Conservation (phyloP, 306 rosid species). For the Fagus crenata region DNA sequence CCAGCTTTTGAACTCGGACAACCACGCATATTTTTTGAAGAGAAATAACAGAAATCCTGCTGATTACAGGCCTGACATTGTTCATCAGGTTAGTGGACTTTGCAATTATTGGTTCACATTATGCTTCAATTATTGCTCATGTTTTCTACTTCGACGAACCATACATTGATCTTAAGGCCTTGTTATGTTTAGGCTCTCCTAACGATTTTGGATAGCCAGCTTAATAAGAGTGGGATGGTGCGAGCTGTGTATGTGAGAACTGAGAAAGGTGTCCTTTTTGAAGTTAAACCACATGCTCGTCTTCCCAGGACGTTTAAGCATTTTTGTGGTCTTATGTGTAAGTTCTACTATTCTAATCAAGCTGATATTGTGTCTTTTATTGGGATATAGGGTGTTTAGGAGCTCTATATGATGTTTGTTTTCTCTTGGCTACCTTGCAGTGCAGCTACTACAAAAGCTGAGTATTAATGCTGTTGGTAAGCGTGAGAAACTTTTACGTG, state of each 20-base stretch:
- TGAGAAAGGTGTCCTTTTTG: conserved; percentile 43
- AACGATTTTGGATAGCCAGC: conserved; percentile 70
- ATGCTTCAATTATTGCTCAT: background rate
- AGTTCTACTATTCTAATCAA: conserved; percentile 31
- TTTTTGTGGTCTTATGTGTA: conserved; percentile 77
- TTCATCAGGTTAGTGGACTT: too few species aligned
- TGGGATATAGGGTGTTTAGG: background rate
- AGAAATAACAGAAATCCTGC: conserved; percentile 38
- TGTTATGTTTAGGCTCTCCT: conserved; percentile 62
- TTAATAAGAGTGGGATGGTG: conserved; percentile 81
- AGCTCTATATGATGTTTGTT: conserved; percentile 14
- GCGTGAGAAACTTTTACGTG: conserved; percentile 24
- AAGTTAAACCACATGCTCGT: conserved; percentile 74
- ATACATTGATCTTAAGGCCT: background rate
- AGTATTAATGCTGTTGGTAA: conserved; percentile 71
- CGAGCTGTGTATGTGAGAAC: conserved; percentile 50
- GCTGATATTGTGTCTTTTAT: background rate
- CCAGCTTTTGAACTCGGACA: conserved; percentile 79
- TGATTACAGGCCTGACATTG: too few species aligned
- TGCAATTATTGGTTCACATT: background rate
- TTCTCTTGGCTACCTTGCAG: conserved; percentile 43
- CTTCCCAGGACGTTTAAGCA: conserved; percentile 87
- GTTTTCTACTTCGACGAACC: background rate
- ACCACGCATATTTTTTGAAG: conserved; percentile 62
- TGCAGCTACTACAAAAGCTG: conserved; percentile 74